A percentile compares a stretch with the other conserved stretches of the same genome.
phyloP scores from a whole-genome alignment of 192 early-diverging fungal genomes.

The Podila minutissima region DNA sequence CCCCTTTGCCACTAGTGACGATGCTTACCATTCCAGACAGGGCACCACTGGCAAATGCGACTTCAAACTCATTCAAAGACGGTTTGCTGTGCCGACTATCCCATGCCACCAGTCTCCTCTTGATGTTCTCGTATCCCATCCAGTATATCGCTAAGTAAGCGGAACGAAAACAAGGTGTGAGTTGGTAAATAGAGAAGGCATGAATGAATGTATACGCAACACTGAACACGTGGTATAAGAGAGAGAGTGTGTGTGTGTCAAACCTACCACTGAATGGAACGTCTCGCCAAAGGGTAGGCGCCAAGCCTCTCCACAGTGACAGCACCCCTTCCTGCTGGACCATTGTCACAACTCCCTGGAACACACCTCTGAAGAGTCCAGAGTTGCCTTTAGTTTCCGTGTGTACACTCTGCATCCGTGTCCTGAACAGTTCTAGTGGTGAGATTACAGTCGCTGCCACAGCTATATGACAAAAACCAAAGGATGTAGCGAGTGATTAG shows the following conservation, averaged over 20 bases:
- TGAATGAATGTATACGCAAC: not conserved
- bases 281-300: constrained; percentile 92
- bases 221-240: not conserved
- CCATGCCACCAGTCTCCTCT: constrained; percentile 46
- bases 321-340: constrained; percentile 64
- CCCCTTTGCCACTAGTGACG: not conserved
- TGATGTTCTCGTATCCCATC: constrained; percentile 89
- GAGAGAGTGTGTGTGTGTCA: not conserved
- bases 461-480: constrained; percentile 51
- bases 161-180: constrained; percentile 1
- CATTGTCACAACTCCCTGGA: constrained; percentile 69
- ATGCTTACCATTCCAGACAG: constrained; percentile 78
- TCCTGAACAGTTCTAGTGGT: constrained; percentile 91
- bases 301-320: constrained; percentile 87
- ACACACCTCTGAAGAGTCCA: constrained; percentile 61
- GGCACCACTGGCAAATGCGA: constrained; percentile 86
- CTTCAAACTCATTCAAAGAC: constrained; percentile 64
- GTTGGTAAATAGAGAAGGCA: not conserved
- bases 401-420: constrained; percentile 84
- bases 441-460: constrained; percentile 83
- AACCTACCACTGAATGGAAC: constrained; percentile 87
- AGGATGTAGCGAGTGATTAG: not conserved
- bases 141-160: constrained; percentile 82
- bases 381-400: constrained; percentile 62
- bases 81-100: constrained; percentile 8